These are phyloP conservation scores for Colletotrichum abscissum DNA, from an alignment of 2,329 filamentous ascomycete genomes.

Conservation along the genomic window DNA sequence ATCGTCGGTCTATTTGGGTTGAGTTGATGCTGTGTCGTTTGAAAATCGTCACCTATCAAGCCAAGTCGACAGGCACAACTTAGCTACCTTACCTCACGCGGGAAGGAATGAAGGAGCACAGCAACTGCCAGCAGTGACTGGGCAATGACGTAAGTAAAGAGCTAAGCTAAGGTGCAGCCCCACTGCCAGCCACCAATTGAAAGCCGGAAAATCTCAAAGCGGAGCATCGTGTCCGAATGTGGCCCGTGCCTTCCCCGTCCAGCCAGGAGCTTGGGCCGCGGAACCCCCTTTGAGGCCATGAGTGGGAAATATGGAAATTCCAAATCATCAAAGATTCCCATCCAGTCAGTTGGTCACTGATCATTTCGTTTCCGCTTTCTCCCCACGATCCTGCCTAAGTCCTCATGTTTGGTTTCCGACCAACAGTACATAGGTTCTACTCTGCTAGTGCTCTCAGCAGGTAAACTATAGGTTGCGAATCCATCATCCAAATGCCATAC, in stretches of 20 bases:
- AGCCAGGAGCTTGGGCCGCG: not conserved
- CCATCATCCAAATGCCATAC: not conserved
- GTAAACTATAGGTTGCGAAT: not conserved
- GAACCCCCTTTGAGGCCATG: not conserved
- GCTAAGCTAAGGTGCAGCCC: not conserved
- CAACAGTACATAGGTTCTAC: too few species aligned
- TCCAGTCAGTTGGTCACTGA: not conserved
- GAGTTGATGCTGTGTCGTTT: constrained; percentile 8
- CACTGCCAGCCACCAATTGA: not conserved
- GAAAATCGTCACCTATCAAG: not conserved
- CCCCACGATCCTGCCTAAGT: not conserved
- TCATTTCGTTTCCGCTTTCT: not conserved
- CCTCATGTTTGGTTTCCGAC: too few species aligned
- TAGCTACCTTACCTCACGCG: not conserved
- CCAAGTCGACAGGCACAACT: not conserved
- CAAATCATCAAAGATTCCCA: not conserved
- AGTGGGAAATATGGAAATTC: not conserved
- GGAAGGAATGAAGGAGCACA: constrained; percentile 3
- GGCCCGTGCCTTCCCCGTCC: not conserved
- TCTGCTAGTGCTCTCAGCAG: too few species aligned
- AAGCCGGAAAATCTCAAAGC: not conserved
- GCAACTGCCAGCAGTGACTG: not conserved
- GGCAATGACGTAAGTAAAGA: constrained; percentile 15
- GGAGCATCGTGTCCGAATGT: not conserved
- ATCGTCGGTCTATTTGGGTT: not conserved